Conservation (phyloP, 2,329 filamentous ascomycete species). For the Colletotrichum spaethianum region DNA sequence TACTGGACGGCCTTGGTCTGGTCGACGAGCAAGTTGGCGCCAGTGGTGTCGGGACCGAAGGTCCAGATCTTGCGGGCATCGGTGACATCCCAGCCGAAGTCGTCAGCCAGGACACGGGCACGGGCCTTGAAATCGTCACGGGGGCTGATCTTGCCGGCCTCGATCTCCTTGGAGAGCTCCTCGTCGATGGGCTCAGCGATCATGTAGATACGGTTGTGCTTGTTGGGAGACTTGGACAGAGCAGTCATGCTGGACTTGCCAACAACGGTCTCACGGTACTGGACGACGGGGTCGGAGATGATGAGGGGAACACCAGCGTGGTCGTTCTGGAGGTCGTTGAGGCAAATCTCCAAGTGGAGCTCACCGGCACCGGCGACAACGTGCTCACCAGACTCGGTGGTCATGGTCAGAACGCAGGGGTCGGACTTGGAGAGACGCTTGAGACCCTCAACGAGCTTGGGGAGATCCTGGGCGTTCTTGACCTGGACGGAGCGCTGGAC, state of each 20-base stretch:
- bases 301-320: conserved; percentile 98
- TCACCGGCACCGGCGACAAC: conserved; percentile 99
- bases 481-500: conserved; percentile 98
- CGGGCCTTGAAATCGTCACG: conserved; percentile 99
- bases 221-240: conserved; percentile 99
- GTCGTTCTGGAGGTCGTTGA: conserved; percentile 99
- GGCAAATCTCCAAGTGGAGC: conserved; percentile 99
- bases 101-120: conserved; percentile 95
- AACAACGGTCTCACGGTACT: conserved; percentile 97
- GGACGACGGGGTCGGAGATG: conserved; percentile 97
- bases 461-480: conserved; percentile 99
- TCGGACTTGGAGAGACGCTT: conserved; percentile 99
- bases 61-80: conserved; percentile 99
- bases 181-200: conserved; percentile 91
- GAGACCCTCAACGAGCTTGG: conserved; percentile 99
- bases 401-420: conserved; percentile 94
- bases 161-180: conserved; percentile 92
- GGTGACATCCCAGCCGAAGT: conserved; percentile 99
- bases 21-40: conserved; percentile 98
- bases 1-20: conserved; percentile 99
- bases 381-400: conserved; percentile 96
- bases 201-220: conserved; percentile 99
- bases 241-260: conserved; percentile 92
- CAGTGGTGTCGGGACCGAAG: conserved; percentile 97
- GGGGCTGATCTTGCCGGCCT: conserved; percentile 90